Base-by-base conservation (phyloP, 495 filamentous ascomycete species). In the Penicillium subrubescens region DNA sequence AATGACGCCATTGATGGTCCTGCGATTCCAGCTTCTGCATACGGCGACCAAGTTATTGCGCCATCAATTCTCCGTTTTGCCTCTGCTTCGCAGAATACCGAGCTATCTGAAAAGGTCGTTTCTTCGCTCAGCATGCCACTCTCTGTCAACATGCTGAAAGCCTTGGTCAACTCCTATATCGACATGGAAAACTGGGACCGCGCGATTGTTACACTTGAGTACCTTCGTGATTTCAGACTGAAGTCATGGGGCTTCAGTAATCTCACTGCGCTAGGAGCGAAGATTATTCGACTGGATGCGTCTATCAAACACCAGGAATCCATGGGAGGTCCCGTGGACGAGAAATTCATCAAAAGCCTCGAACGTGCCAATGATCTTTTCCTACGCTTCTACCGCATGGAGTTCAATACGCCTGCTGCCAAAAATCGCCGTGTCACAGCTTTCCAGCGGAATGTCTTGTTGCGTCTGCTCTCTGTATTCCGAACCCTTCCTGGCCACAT, bases 61-160 rank as follows among this genome's bases (percentile, higher is more conserved):
- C 82, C 86, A n/a, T 78, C 86, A 2, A 77, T 90, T 27, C 67
- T 89, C 17, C 81, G 84, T 10, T 89, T 86, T 66, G 88, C 86
- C 7, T 73, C 79, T 27, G 82, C 84, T 21, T 81, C 84, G 5
- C 71, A 77, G 43, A 82, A 89, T 62, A 61, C 62, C 8, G 60
- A 71, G 0, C 75, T 90, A 23, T 70, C 83, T n/a, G 61, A 80
- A 12, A 66, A 76, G 23, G 75, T 87, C 46, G 73, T 83, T 8
- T 60, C 73, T 1, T 70, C 74, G 6, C 59, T 84, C 46, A 50
- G 61, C 8, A 57, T 69, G 8, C 83, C 82, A 52, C 62, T 84
- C 19, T 74, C 80, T 5, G 58, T 71, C 33, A 79, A 81, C 57
- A 79, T 83, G 29, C 67, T 87, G 5, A 84, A 81, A 31, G 74